A percentile compares a stretch with the other conserved stretches of the same genome.
Evolutionary conservation across 768 basidiomycete genomes (phyloP).

Genomic region (Mrakia frigida): DNA sequence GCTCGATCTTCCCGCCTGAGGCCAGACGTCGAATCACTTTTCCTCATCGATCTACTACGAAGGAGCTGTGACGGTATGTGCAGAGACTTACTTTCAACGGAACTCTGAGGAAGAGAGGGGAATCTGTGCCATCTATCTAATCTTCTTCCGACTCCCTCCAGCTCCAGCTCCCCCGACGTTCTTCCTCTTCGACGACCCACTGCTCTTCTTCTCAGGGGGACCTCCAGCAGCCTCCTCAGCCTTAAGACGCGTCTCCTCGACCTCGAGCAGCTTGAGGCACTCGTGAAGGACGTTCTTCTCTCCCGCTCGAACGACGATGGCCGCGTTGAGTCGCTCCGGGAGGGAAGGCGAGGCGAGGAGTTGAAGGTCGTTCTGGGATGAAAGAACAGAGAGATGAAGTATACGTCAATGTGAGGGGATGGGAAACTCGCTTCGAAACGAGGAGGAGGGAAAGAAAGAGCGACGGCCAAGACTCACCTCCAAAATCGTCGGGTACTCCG

Average conservation of each 20-base stretch:
- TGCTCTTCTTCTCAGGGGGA: neutral
- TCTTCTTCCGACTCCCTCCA: neutral
- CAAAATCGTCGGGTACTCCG: conserved; percentile 56
- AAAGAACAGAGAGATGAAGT: neutral
- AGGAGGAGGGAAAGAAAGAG: conserved; percentile 17
- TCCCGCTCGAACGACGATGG: conserved; percentile 33
- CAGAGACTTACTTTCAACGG: no score
- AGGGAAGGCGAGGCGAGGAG: conserved; percentile 9
- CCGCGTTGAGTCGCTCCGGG: conserved; percentile 15
- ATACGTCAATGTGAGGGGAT: neutral
- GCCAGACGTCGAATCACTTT: no score
- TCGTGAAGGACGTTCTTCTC: conserved; percentile 33
- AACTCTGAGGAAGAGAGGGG: no score
- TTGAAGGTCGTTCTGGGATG: conserved; percentile 22
- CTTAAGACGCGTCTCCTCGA: neutral
- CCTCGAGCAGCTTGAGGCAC: conserved; percentile 16
- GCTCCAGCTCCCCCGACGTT: neutral
- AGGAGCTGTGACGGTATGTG: no score
- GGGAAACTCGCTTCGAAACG: neutral
- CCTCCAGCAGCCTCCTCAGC: neutral
- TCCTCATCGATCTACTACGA: no score
- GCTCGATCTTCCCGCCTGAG: no score
- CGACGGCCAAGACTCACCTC: conserved; percentile 49
- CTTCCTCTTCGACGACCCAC: neutral
- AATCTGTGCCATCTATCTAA: conserved; percentile 6